Percentiles rank a stretch among this genome's conserved stretches.
Conservation (phyloP, 2,329 filamentous ascomycete species). For the Plectosphaerella cucumerina region DNA sequence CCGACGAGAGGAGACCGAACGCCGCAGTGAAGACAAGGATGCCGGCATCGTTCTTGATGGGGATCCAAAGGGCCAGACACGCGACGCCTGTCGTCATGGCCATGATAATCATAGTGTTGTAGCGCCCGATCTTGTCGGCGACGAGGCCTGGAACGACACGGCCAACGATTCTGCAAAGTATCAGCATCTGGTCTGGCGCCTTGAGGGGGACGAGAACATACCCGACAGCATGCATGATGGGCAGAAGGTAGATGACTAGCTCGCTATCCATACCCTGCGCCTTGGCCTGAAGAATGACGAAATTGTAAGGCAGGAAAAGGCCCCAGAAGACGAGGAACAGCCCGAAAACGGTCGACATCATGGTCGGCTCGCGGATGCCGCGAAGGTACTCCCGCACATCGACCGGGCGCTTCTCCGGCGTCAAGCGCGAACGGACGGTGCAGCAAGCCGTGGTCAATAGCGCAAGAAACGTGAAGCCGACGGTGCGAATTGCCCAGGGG, state of each 20-base stretch:
- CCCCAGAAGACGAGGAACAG: constrained; percentile 53
- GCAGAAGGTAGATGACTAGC: constrained; percentile 41
- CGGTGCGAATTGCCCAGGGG: constrained; percentile 43
- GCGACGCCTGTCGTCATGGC: constrained; percentile 42
- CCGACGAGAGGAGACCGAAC: constrained; percentile 69
- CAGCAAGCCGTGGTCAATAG: constrained; percentile 28
- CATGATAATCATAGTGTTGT: constrained; percentile 47
- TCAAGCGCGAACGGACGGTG: constrained; percentile 36
- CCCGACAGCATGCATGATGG: constrained; percentile 54
- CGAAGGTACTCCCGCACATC: constrained; percentile 39
- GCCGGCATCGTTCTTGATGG: constrained; percentile 44
- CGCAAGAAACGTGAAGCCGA: constrained; percentile 40
- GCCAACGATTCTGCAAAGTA: constrained; percentile 39
- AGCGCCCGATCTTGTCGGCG: constrained; percentile 40
- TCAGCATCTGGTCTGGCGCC: neutral
- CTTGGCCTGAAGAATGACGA: constrained; percentile 44
- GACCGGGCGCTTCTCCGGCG: constrained; percentile 40
- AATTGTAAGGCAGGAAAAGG: constrained; percentile 50
- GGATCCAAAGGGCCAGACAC: constrained; percentile 43
- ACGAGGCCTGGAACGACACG: constrained; percentile 45
- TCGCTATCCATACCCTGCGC: constrained; percentile 33
- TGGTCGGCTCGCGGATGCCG: constrained; percentile 41
- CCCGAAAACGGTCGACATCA: constrained; percentile 35
- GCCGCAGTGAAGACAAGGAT: constrained; percentile 60
- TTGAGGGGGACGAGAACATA: constrained; percentile 15